phyloP scores from a whole-genome alignment of 345 rosid genomes.

The Passiflora organensis region DNA sequence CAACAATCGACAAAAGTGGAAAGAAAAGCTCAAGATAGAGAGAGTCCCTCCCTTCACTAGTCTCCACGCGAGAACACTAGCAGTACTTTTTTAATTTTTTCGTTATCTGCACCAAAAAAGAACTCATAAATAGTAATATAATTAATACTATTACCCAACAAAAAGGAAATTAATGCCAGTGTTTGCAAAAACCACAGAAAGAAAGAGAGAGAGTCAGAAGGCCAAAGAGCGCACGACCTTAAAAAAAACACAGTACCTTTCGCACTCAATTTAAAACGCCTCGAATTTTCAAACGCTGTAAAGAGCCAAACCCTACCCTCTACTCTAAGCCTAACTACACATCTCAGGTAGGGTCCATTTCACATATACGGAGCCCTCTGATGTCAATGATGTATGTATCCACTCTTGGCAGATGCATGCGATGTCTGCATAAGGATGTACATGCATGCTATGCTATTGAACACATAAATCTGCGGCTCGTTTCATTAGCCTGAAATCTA shows the following conservation, averaged over 20 bases:
- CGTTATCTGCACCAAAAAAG: neutral
- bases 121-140: neutral
- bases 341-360: neutral
- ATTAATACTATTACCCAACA: neutral
- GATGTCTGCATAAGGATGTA: neutral
- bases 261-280: slow-evolving; percentile 14
- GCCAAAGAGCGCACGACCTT: slow-evolving; percentile 21
- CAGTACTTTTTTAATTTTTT: neutral
- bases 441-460: too few species aligned
- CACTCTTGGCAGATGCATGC: neutral
- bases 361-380: neutral
- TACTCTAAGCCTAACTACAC: neutral
- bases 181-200: neutral
- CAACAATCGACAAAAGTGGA: slow-evolving; percentile 18
- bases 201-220: neutral
- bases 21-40: slow-evolving; percentile 4
- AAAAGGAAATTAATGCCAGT: too few species aligned
- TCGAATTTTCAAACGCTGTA: slow-evolving; percentile 20
- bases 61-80: slow-evolving; percentile 6
- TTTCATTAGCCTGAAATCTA: too few species aligned
- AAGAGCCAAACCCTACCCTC: neutral
- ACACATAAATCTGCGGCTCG: too few species aligned
- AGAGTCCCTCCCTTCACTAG: neutral
- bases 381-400: neutral
- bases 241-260: slow-evolving; percentile 20